Base-by-base conservation (phyloP, 176 grass and related monocot genomes). In the Coix lacrymajobi region DNA sequence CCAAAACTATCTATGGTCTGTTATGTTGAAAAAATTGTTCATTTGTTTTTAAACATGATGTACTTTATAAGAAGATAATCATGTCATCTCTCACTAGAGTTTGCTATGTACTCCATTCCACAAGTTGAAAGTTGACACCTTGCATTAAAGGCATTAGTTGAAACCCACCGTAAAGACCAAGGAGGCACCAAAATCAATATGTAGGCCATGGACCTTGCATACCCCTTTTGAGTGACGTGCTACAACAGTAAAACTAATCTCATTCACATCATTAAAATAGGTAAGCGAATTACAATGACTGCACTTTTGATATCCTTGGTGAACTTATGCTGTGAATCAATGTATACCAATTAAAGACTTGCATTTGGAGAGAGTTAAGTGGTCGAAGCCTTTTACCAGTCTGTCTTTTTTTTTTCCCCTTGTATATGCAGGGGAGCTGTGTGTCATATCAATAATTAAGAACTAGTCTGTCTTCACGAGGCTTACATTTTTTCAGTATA, bases 41-140 rank as follows among this genome's bases (percentile, higher is more conserved):
- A 25, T 63, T 38, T 84, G 12, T 67, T 85, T 88, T 30, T 20
- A 79, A 74, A 71, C 5, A 36, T 29, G 46, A 58, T 77, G 33
- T 38, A 43, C 30, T 83, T 44, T 43, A 79, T 72, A 51, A 57
- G 34, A 49, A 70, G 32, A 54, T 70, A 62, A 71, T 49, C 32
- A 36, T 4, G 13, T 12, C 3, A 17, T 20, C 3, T 78, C 37
- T 79, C 20, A 31, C 22, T 81, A 52, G 54, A 71, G 16, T 72
- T 82, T 74, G 31, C 17, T 67, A 34, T 74, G 31, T 75, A 52
- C 28, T 75, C 17, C 45, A 75, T 75, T 54, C 29, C 45, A 34
- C 16, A 34, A 75, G 48, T 13, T 54, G 4, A 75, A 75, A 34
- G 31, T 13, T 54, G 4, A 75, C 51, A 34, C 24, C 58, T 62